These are phyloP conservation scores for Pilaira anomala DNA, from an alignment of 192 early-diverging fungal species.

Conservation along the genomic window DNA sequence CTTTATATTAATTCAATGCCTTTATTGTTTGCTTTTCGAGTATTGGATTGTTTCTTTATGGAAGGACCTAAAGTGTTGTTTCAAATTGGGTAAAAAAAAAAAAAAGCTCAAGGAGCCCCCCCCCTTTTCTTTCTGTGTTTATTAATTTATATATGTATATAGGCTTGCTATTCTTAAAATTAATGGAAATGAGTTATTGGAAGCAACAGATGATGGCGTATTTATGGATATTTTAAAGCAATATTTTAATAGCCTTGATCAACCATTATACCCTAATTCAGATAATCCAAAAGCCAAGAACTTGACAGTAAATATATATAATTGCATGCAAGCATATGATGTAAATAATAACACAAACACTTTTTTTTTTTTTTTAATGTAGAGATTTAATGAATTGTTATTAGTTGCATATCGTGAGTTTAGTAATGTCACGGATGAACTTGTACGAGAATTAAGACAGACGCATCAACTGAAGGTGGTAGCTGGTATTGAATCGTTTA, in stretches of 20 bases:
- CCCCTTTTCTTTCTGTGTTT: background rate
- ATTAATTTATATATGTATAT: background rate
- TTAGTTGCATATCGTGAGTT: conserved; percentile 82
- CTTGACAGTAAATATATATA: conserved; percentile 35
- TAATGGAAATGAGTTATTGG: conserved; percentile 62
- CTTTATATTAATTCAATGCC: conserved; percentile 88
- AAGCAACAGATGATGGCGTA: conserved; percentile 53
- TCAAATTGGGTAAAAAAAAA: conserved; percentile 62
- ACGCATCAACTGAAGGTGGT: conserved; percentile 79
- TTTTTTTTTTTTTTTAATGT: background rate
- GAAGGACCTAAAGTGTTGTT: conserved; percentile 82
- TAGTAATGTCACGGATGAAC: conserved; percentile 63
- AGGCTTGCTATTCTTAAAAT: conserved; percentile 82
- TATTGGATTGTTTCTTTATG: conserved; percentile 88
- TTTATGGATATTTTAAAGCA: conserved; percentile 69
- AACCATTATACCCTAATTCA: conserved; percentile 52
- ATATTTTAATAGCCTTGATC: conserved; percentile 73
- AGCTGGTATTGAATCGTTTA: conserved; percentile 79
- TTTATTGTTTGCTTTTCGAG: conserved; percentile 66
- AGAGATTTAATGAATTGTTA: conserved; percentile 72
- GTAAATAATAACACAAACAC: no score
- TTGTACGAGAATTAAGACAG: conserved; percentile 70
- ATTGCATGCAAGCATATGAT: no score
- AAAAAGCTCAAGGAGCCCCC: background rate
- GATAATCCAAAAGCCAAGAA: conserved; percentile 45